Base-by-base conservation (phyloP, 106 monocot genomes). In the Dendrobium catenatum region DNA sequence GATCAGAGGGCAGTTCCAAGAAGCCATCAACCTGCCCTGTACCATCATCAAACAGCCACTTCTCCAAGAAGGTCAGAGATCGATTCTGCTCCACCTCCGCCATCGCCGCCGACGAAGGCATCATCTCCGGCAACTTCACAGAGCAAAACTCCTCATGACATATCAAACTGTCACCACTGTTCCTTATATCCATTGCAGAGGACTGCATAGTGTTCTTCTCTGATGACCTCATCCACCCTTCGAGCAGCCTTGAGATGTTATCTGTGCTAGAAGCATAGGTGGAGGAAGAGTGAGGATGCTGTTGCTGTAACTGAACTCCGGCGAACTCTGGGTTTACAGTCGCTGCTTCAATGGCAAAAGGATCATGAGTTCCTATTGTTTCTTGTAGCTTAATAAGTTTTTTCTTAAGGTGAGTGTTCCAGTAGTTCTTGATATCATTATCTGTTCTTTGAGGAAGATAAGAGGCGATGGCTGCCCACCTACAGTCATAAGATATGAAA, bases 351-450 rank as follows among this genome's bases (percentile, higher is more conserved):
- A 37, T 37, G 73, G 40, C 73, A 3, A 17, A 9, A 40, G 73
- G 73, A 26, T 73, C 16, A 33, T 73, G 73, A 40, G 33, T 42
- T 40, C 40, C 41, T 20, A 27, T 16, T 20, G 73, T 33, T 29
- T 31, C 16, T 31, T 51, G 51, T 15, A 51, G 51, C 13, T 51
- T 51, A 13, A 51, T 51, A 64, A 88, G 83, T 79, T 83, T 88
- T 81, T 88, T 88, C 88, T 88, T 88, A 10, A 88, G 81, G 77
- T 88, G 85, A 15, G 88, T 88, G 80, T 88, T 88, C 88, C 88
- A 88, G 67, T 88, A 88, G 68, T 88, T 88, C 78, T 88, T 88
- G 77, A 88, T 88, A 27, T 88, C 88, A n/a, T 88, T 88, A 74
- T 88, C 88, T 54, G 88, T 88, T 81, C 88, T 85, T 55, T 79